Base-by-base conservation (phyloP, 495 filamentous ascomycete genomes). In the Penicillium parvum region DNA sequence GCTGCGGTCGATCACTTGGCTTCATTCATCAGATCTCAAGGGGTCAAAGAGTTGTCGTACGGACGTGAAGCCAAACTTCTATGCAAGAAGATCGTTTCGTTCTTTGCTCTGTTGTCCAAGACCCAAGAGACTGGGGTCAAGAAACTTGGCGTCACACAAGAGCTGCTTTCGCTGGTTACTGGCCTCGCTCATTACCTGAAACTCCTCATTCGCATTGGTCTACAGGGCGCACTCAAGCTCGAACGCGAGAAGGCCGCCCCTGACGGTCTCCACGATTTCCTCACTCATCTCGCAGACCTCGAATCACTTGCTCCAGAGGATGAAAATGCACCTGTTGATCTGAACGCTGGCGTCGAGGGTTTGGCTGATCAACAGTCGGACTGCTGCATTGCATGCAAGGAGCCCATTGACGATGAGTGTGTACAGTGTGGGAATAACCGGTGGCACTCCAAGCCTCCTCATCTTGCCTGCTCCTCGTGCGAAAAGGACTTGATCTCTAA, bases 81-180 rank as follows among this genome's bases (percentile, higher is more conserved):
- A 9, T 99, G 94, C 74, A 99, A 99, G 65, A 99, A 99, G 66
- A 95, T 99, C 39, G 92, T 99, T 18, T 86, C 92, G 12, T 99
- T 99, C 72, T 99, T 99, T 63, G 84, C 86, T 8, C 68, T 99
- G 21, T 72, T 99, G 4, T 90, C 91, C 2, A 95, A 95, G 55
- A 91, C 88, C 2, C 90, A 96, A 63, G 89, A 96, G 50, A 88
- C 83, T 10, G 88, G 88, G 6, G 81, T 88, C 25, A 74, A 86
- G 30, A 76, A 96, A 58, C 78, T 96, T 8, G 94, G 94, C 27
- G 94, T 99, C 22, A 99, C 94, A 10, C 94, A 99, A 64, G 94
- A 97, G 58, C 75, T 99, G 16, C 72, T 99, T 10, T 91, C 89
- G 8, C 75, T 99, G 10, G 94, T 99, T 33, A 99, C 94, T 9